These are phyloP conservation scores for Pseudogymnoascus sp. DNA, from an alignment of 2,329 filamentous ascomycete species.

Conservation along the genomic window DNA sequence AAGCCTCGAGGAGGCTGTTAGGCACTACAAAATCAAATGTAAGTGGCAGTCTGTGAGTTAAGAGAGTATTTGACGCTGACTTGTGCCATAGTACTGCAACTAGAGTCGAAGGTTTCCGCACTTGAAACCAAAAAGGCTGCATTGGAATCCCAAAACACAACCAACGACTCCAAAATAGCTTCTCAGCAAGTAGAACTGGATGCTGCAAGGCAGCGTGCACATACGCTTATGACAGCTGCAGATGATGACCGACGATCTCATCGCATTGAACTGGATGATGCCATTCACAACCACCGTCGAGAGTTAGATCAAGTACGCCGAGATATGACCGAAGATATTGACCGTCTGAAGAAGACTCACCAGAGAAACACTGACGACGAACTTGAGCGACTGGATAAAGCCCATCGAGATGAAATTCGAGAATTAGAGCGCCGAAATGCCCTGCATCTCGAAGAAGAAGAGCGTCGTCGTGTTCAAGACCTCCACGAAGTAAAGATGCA, in stretches of 20 bases:
- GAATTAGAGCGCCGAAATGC: constrained; percentile 27
- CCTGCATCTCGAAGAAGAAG: constrained; percentile 58
- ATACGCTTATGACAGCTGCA: constrained; percentile 39
- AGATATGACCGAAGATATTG: constrained; percentile 45
- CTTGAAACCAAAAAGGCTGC: neutral
- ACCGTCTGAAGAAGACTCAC: constrained; percentile 52
- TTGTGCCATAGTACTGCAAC: constrained; percentile 1
- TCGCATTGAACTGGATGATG: constrained; percentile 48
- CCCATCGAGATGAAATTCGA: constrained; percentile 21
- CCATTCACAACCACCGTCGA: constrained; percentile 44
- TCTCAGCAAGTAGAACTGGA: constrained; percentile 62
- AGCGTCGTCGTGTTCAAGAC: constrained; percentile 49
- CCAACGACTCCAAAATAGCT: constrained; percentile 41
- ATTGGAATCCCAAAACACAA: constrained; percentile 35
- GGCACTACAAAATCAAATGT: constrained; percentile 58
- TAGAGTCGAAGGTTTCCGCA: neutral
- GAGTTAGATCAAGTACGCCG: constrained; percentile 46
- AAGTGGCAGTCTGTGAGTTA: constrained; percentile 24
- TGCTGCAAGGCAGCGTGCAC: constrained; percentile 45
- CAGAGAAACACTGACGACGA: constrained; percentile 50
- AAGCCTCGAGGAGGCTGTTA: constrained; percentile 65
- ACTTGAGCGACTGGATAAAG: constrained; percentile 21
- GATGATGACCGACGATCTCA: constrained; percentile 44
- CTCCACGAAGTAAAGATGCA: constrained; percentile 55
- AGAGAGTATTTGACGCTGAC: constrained; percentile 16